Evolutionary conservation across 1,139 yeast genomes (phyloP).

Genomic region (Arxiozyma heterogenica): DNA sequence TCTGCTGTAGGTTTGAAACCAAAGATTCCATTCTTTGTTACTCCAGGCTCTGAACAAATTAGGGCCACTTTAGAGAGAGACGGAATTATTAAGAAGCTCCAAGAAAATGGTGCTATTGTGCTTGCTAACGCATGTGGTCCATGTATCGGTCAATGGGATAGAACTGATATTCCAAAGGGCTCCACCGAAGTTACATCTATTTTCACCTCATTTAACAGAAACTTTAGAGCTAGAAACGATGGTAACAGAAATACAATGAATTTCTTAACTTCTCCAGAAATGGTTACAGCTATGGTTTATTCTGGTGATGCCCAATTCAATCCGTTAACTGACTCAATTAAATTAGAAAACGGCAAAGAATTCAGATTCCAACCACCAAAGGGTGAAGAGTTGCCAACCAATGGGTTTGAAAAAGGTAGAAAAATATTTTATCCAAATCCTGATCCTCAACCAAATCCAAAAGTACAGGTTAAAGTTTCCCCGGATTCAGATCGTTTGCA

Average conservation of each 20-base stretch:
- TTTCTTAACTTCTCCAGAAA: slow-evolving; percentile 91
- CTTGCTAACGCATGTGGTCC: slow-evolving; percentile 98
- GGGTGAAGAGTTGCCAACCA: slow-evolving; percentile 77
- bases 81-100: slow-evolving; percentile 72
- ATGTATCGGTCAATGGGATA: slow-evolving; percentile 98
- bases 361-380: slow-evolving; percentile 67
- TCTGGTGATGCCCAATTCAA: slow-evolving; percentile 85
- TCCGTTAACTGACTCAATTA: slow-evolving; percentile 72
- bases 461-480: slow-evolving; percentile 61
- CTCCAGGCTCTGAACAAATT: slow-evolving; percentile 98
- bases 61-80: slow-evolving; percentile 96
- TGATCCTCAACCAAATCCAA: slow-evolving; percentile 63
- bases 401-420: slow-evolving; percentile 80
- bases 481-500: slow-evolving; percentile 77
- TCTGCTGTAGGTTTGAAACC: slow-evolving; percentile 80
- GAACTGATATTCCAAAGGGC: slow-evolving; percentile 55
- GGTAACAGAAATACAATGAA: slow-evolving; percentile 97
- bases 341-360: slow-evolving; percentile 51
- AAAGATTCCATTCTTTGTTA: slow-evolving; percentile 82
- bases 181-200: slow-evolving; percentile 69
- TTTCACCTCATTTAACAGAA: slow-evolving; percentile 92
- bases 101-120: slow-evolving; percentile 79
- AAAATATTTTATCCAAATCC: slow-evolving; percentile 75
- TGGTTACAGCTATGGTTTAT: slow-evolving; percentile 93
- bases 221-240: slow-evolving; percentile 94